Percentiles rank a stretch among this genome's conserved stretches.
phyloP scores from a whole-genome alignment of 2,329 filamentous ascomycete genomes.

The Moelleriella libera region DNA sequence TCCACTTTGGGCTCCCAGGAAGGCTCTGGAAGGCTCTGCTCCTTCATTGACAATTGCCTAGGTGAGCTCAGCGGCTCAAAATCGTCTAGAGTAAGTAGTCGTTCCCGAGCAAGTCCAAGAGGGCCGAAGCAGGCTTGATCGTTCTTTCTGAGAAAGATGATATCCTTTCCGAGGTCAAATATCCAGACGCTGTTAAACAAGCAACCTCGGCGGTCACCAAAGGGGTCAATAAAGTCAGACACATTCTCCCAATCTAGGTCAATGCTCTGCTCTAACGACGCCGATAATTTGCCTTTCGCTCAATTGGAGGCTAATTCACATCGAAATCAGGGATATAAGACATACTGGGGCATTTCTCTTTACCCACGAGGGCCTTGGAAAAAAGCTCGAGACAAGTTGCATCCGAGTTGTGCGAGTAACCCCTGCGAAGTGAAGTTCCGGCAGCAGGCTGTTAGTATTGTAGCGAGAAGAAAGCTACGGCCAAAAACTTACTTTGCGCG shows the following conservation, averaged over 20 bases:
- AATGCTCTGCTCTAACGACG: conserved; percentile 1
- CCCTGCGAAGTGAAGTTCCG: neutral
- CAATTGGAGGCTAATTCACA: neutral
- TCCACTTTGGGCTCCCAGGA: conserved; percentile 7
- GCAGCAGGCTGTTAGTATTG: no score
- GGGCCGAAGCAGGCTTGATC: conserved; percentile 1
- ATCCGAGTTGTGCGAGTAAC: neutral
- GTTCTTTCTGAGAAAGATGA: conserved; percentile 6
- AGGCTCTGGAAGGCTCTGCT: conserved; percentile 2
- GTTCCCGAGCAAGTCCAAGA: conserved; percentile 2
- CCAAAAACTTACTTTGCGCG: no score
- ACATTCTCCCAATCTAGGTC: conserved; percentile 6
- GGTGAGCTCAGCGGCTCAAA: conserved; percentile 4
- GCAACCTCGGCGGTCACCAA: conserved; percentile 8
- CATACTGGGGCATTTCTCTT: neutral
- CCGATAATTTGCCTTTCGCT: neutral
- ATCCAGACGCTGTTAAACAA: conserved; percentile 9
- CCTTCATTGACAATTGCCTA: neutral
- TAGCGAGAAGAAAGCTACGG: no score
- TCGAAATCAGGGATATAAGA: neutral
- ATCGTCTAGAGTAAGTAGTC: conserved; percentile 6
- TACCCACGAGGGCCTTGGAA: neutral
- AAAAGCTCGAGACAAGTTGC: neutral
- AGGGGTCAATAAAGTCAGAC: conserved; percentile 10
- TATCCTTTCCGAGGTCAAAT: conserved; percentile 7